Evolutionary conservation across 441 rosid genomes (phyloP), one percentile per base, ranked within the genome.

Genomic region (Pelargonium australe): DNA sequence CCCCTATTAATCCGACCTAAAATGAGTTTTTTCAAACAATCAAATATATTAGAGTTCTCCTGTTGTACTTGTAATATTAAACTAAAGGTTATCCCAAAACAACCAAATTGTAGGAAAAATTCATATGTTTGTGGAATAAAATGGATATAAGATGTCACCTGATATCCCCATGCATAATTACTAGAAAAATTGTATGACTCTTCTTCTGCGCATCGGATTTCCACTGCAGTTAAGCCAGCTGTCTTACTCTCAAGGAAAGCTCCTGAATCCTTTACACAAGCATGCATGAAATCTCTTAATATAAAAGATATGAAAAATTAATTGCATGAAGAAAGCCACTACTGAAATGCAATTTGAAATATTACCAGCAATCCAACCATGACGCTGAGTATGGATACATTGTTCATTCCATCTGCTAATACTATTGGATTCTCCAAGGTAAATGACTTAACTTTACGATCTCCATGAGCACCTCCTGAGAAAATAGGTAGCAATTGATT

Each of bases 331-430:
- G 11, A 19, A 9, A 57, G 20, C 9, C 55, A 12, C 14, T 11
- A 47, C 55, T 47, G 55, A 11, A 47, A 47, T 12, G 14, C 28
- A 37, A 37, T 68, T 67, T 8, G 40, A 62, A 3, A 64, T 3
- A 76, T 72, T 83, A 88, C 94, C 78, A 86, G 94, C 70, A 88
- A 67, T 70, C 94, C 94, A 77, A 84, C 94, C 88, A 86, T 80
- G 20, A 77, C 85, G 23, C 91, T 83, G 7, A 88, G 89, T 34
- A 86, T 79, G 14, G 94, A 84, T 37, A 86, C 78, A 76, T 81
- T 84, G 78, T 82, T 88, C 53, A 74, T 66, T 68, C 84, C 85
- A 71, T 79, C 74, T 4, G 1, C 49, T 58, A 88, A 69, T 17
- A 2, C 62, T 55, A 86, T 74, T 13, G 85, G 83, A 63, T 63